A percentile compares a stretch with the other conserved stretches of the same genome.
Evolutionary conservation across 2,329 filamentous ascomycete species (phyloP).

Genomic region (Aspergillus aculeatus): DNA sequence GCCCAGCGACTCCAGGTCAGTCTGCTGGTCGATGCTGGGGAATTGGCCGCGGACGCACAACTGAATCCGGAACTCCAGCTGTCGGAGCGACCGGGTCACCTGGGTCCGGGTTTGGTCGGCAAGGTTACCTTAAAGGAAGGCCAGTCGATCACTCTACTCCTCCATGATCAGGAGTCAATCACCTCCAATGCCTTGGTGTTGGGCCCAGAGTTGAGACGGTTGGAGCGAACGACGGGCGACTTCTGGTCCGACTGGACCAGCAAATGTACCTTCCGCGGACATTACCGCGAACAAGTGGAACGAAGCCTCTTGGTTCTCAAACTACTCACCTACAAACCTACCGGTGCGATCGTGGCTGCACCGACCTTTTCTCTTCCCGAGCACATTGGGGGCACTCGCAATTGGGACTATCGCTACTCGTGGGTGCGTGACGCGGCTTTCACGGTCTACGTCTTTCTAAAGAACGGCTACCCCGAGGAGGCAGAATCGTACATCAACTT

Average conservation of each 20-base stretch:
- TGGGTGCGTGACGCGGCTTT: slow-evolving; percentile 79
- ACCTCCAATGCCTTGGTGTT: slow-evolving; percentile 49
- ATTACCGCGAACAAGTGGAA: slow-evolving; percentile 69
- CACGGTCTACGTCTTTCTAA: slow-evolving; percentile 72
- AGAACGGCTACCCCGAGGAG: slow-evolving; percentile 72
- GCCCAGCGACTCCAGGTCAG: neutral
- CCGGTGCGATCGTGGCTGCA: slow-evolving; percentile 72
- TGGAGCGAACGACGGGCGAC: slow-evolving; percentile 66
- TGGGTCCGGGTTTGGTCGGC: slow-evolving; percentile 64
- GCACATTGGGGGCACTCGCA: slow-evolving; percentile 64
- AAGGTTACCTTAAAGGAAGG: slow-evolving; percentile 62
- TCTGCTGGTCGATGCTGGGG: neutral
- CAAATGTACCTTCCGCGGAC: slow-evolving; percentile 68
- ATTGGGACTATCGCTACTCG: slow-evolving; percentile 57
- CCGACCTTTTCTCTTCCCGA: slow-evolving; percentile 77
- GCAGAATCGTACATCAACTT: slow-evolving; percentile 77
- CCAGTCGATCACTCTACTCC: slow-evolving; percentile 66
- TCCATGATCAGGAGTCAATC: slow-evolving; percentile 60
- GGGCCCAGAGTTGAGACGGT: neutral
- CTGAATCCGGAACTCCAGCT: neutral
- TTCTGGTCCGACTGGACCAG: slow-evolving; percentile 75
- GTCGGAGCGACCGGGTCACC: slow-evolving; percentile 50
- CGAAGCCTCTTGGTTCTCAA: slow-evolving; percentile 73
- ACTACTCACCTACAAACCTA: slow-evolving; percentile 74
- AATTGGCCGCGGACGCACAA: neutral